Base-by-base conservation (phyloP, 768 basidiomycete genomes). In the Termitomyces sp. region DNA sequence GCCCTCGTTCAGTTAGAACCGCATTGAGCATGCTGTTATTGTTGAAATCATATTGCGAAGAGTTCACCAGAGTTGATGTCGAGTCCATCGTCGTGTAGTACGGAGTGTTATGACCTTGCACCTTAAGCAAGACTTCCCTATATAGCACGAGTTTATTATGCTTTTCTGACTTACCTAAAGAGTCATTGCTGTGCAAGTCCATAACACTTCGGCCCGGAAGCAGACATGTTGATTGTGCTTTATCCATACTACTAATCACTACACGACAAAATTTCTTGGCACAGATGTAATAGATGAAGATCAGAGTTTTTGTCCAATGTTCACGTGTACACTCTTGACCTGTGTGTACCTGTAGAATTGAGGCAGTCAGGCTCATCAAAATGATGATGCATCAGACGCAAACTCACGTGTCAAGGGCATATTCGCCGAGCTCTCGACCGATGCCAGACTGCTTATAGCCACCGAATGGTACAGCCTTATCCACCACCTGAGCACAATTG, bases 371-470 rank as follows among this genome's bases (percentile, higher is more conserved):
- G 0, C n/a, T 22, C 35, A 24, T 18, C 22, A 14, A 22, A 13
- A 0, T 26, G 26, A 30, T 18, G 32, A 47, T 11, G 35, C 22
- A 52, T 3, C 11, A 44, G 16, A 38, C 3, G 22, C 10, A 45
- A 24, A 61, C 63, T 20, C 46, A 67, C 65, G 59, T 68, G 28
- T 66, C 68, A 18, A 68, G 54, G 7, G 68, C 68, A 49, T 69
- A 69, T 48, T 68, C 58, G 16, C 68, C 68, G 14, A 68, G 61
- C 55, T 69, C 66, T 9, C 67, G 55, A 2, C 68, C 67, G 30
- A 65, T 65, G 2, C 67, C 66, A 36, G 67, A 69, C 38, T 66
- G 65, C 53, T 69, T 69, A 59, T 62, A 69, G 22, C 68, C 68
- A 36, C 68, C 68, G 41, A 69, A 69, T 8, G 67, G 67, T 8